phyloP scores from a whole-genome alignment of 495 filamentous ascomycete species.

The Clavariopsis aquatica region DNA sequence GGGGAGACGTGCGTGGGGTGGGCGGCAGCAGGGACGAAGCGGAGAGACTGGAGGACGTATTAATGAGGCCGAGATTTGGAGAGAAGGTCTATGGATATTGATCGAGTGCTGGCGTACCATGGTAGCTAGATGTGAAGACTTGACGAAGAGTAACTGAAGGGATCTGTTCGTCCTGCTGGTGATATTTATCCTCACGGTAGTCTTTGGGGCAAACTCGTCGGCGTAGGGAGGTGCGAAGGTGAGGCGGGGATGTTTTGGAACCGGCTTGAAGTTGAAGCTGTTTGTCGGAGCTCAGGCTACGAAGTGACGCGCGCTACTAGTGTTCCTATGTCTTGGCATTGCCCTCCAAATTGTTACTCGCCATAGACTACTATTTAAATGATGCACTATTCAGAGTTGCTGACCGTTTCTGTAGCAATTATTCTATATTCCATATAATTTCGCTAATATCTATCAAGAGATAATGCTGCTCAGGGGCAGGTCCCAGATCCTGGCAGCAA shows the following conservation, averaged over 20 bases:
- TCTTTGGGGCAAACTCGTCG: neutral
- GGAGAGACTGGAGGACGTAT: constrained; percentile 67
- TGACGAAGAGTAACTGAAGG: neutral
- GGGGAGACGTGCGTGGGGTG: constrained; percentile 52
- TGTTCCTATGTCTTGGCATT: neutral
- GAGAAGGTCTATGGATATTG: neutral
- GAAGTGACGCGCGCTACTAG: constrained; percentile 11
- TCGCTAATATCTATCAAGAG: constrained; percentile 2
- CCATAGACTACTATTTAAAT: too few species aligned
- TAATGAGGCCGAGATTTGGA: neutral
- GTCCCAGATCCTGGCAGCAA: constrained; percentile 36
- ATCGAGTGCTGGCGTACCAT: neutral
- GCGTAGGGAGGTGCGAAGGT: neutral
- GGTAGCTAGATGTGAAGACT: neutral
- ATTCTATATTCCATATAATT: neutral
- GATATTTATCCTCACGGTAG: neutral
- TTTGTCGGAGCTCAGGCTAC: constrained; percentile 1
- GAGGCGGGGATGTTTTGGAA: neutral
- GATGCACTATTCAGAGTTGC: too few species aligned
- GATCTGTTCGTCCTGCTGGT: neutral
- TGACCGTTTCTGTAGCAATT: neutral
- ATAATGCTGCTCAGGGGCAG: constrained; percentile 31
- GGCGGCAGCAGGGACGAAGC: constrained; percentile 69
- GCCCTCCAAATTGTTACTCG: too few species aligned
- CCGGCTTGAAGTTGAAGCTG: constrained; percentile 6